These are phyloP conservation scores for Thalassiosira livingstoniorum DNA, from an alignment of 352 stramenopile species.

Conservation along the genomic window DNA sequence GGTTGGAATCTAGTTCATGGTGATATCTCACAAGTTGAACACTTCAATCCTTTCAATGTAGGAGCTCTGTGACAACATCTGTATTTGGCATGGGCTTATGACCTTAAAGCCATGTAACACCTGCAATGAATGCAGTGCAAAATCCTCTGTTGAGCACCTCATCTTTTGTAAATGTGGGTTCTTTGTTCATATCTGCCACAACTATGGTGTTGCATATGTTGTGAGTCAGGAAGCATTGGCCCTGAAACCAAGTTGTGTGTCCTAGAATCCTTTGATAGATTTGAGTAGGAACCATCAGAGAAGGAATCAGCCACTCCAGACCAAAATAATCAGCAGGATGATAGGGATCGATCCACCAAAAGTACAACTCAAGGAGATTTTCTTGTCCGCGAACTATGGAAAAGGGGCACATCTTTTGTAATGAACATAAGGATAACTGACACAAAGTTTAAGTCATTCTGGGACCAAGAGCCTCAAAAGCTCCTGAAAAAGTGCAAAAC, in stretches of 20 bases:
- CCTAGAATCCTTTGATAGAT: constrained; percentile 36
- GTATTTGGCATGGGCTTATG: constrained; percentile 32
- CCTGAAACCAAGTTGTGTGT: constrained; percentile 2
- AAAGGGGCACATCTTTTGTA: no score
- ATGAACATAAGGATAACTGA: not conserved
- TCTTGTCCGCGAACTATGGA: no score
- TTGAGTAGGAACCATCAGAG: no score
- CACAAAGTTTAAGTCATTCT: not conserved
- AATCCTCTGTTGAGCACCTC: constrained; percentile 56
- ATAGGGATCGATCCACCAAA: no score
- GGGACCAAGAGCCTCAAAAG: not conserved
- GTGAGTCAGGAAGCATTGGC: constrained; percentile 12
- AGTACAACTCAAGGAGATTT: no score
- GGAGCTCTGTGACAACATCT: constrained; percentile 48
- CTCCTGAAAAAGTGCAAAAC: not conserved
- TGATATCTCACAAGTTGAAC: constrained; percentile 18
- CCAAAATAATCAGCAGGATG: no score
- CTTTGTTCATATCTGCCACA: constrained; percentile 46
- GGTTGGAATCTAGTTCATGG: constrained; percentile 16
- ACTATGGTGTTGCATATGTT: constrained; percentile 44
- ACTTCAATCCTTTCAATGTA: constrained; percentile 36
- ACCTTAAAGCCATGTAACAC: constrained; percentile 17
- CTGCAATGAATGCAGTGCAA: constrained; percentile 48
- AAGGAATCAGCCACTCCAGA: no score
- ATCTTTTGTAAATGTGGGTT: constrained; percentile 49